These are phyloP conservation scores for Chlamydomonas reinhardtii DNA, from an alignment of 163 green algal species.

Conservation along the genomic window DNA sequence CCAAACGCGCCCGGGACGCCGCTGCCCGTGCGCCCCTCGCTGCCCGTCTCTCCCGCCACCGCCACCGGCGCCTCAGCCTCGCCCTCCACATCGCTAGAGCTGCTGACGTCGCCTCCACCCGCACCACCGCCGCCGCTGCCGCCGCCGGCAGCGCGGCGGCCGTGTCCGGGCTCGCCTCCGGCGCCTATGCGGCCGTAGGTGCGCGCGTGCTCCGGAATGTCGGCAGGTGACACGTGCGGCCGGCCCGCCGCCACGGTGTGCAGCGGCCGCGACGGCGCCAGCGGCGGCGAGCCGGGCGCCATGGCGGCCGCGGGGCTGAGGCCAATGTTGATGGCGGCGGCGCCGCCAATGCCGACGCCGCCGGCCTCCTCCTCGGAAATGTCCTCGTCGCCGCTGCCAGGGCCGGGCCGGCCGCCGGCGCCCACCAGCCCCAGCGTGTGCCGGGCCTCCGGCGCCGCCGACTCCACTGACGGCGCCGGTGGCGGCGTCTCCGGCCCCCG, in stretches of 20 bases:
- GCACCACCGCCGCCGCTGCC: neutral
- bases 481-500: no score
- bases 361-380: neutral
- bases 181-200: constrained; percentile 11
- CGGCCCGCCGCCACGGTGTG: neutral
- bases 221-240: neutral
- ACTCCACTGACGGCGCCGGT: neutral
- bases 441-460: no score
- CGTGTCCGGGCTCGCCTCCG: neutral
- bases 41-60: no score
- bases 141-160: neutral
- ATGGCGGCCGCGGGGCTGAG: no score
- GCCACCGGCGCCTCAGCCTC: neutral
- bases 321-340: neutral
- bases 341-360: neutral
- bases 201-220: neutral
- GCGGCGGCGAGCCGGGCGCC: neutral
- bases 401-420: neutral
- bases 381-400: neutral
- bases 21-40: no score
- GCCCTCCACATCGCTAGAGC: neutral
- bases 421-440: neutral
- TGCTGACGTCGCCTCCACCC: neutral
- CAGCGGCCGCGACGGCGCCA: neutral
- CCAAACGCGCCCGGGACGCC: no score